Conservation (phyloP, 2,329 filamentous ascomycete species). For the Beauveria medogensis region DNA sequence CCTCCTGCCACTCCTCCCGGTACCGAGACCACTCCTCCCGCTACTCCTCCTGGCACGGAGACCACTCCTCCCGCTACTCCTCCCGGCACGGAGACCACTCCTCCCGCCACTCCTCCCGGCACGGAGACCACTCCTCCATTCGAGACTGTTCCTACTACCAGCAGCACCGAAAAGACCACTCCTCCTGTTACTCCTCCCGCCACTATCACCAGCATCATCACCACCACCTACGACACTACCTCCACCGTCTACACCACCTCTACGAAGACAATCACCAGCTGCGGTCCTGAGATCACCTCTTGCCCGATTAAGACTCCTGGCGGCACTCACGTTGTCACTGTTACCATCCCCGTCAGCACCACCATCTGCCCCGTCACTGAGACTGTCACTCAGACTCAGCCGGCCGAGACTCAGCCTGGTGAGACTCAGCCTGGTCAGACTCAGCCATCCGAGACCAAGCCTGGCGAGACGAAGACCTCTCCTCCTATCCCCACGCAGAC, state of each 20-base stretch:
- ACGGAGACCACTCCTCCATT: conserved; percentile 9
- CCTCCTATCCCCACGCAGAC: conserved; percentile 18
- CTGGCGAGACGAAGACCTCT: conserved; percentile 18
- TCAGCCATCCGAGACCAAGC: conserved; percentile 14
- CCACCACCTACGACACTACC: conserved; percentile 34
- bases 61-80: too few species aligned
- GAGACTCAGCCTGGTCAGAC: conserved; percentile 21
- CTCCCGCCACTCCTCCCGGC: conserved; percentile 6
- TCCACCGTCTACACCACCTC: conserved; percentile 44
- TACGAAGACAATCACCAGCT: conserved; percentile 42
- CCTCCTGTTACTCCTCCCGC: conserved; percentile 15
- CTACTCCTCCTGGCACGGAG: background rate
- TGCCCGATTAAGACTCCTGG: conserved; percentile 38
- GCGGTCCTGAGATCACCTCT: conserved; percentile 36
- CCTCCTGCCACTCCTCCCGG: too few species aligned
- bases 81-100: background rate
- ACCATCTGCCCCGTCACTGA: conserved; percentile 55
- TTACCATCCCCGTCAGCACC: conserved; percentile 49
- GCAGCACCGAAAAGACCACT: background rate
- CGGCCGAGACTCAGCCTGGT: conserved; percentile 10
- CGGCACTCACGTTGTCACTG: conserved; percentile 40
- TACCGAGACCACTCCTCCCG: background rate
- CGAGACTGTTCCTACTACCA: too few species aligned
- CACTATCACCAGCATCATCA: conserved; percentile 13
- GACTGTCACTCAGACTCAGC: conserved; percentile 22